phyloP scores from a whole-genome alignment of 1,284 basidiomycete species.

The Tranzscheliella williamsii region DNA sequence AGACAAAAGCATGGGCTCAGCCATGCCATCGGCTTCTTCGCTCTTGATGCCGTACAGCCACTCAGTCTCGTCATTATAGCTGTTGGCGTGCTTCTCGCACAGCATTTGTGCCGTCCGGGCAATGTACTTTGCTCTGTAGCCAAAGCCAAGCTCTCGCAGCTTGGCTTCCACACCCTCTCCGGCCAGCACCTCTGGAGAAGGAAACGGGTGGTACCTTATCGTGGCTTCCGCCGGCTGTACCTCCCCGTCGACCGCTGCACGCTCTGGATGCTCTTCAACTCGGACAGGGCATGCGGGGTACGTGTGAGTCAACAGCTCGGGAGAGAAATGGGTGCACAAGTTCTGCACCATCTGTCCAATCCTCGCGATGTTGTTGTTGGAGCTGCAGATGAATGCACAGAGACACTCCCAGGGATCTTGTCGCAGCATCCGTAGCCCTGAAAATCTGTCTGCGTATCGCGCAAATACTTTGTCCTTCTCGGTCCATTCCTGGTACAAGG shows the following conservation, averaged over 20 bases:
- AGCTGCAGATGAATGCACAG: slow-evolving; percentile 84
- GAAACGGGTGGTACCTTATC: slow-evolving; percentile 78
- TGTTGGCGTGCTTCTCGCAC: slow-evolving; percentile 61
- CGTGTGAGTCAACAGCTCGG: slow-evolving; percentile 64
- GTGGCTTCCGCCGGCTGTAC: slow-evolving; percentile 12
- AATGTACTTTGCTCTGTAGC: slow-evolving; percentile 90
- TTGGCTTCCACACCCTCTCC: slow-evolving; percentile 64
- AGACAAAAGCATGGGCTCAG: too few relatives aligned
- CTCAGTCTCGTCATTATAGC: neutral
- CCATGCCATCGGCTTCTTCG: neutral
- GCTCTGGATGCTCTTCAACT: slow-evolving; percentile 31
- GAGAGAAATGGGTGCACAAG: slow-evolving; percentile 65
- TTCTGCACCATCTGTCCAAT: slow-evolving; percentile 61
- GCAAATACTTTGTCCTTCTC: slow-evolving; percentile 75
- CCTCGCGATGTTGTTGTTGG: slow-evolving; percentile 82
- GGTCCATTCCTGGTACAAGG: slow-evolving; percentile 78
- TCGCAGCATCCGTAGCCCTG: slow-evolving; percentile 72
- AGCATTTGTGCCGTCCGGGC: slow-evolving; percentile 80
- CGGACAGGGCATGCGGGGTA: slow-evolving; percentile 41
- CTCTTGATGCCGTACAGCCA: slow-evolving; percentile 1
- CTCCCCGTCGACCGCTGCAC: slow-evolving; percentile 1
- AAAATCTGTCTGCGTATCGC: slow-evolving; percentile 68
- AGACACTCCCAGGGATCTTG: slow-evolving; percentile 84
- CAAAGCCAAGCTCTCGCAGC: slow-evolving; percentile 84
- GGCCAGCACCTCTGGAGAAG: slow-evolving; percentile 73